Percentiles rank a stretch among this genome's conserved stretches.
Evolutionary conservation across 805 yeast species (phyloP).

Genomic region (Lachancea mirantina): DNA sequence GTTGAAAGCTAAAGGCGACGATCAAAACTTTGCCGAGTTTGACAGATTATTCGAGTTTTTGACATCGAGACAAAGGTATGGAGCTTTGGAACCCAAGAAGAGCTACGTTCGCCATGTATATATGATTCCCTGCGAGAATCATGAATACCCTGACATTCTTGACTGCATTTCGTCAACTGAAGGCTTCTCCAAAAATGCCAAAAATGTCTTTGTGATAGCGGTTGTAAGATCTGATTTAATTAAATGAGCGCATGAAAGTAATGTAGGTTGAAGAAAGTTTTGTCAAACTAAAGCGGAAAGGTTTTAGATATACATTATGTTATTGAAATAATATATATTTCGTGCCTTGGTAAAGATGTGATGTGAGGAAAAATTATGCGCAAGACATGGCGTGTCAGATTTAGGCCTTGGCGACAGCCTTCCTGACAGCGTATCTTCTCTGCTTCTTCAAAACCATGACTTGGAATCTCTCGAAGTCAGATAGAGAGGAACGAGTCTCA

Average conservation of each 20-base stretch:
- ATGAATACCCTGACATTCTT: conserved; percentile 26
- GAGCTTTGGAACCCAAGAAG: conserved; percentile 19
- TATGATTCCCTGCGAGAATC: conserved; percentile 31
- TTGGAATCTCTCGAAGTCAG: conserved; percentile 99
- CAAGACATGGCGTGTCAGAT: conserved; percentile 11
- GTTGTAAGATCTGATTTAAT: conserved; percentile 9
- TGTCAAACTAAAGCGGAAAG: conserved; percentile 8
- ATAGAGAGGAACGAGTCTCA: conserved; percentile 84
- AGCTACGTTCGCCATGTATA: conserved; percentile 18
- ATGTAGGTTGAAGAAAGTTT: no score
- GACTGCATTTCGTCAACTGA: conserved; percentile 11
- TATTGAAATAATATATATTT: conserved; percentile 13
- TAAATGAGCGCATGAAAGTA: no score
- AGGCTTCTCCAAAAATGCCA: background rate
- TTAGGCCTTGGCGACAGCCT: conserved; percentile 95
- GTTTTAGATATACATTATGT: conserved; percentile 15
- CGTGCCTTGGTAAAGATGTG: conserved; percentile 9
- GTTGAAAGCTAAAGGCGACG: conserved; percentile 12
- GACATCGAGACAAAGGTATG: conserved; percentile 14
- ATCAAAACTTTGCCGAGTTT: conserved; percentile 14
- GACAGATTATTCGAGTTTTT: conserved; percentile 15
- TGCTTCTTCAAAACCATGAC: conserved; percentile 97
- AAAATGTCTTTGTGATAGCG: conserved; percentile 6
- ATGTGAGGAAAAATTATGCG: conserved; percentile 2
- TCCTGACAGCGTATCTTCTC: conserved; percentile 89